These are phyloP conservation scores for Xylaria sp. DNA, from an alignment of 2,329 filamentous ascomycete genomes.

Conservation along the genomic window DNA sequence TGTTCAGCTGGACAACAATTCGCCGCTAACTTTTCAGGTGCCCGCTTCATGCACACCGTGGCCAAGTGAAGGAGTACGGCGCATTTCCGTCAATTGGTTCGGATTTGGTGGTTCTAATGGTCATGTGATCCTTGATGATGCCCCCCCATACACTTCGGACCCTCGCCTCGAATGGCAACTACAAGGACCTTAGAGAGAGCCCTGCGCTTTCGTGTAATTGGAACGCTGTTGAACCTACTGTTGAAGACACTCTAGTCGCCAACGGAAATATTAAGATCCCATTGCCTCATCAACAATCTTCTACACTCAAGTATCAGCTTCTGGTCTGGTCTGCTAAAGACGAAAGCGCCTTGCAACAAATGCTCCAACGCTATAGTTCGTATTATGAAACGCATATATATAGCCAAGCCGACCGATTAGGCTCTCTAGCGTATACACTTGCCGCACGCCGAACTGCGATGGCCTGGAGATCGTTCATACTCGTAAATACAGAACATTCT, in stretches of 20 bases:
- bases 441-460: conserved; percentile 38
- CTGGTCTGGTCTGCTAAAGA: neutral
- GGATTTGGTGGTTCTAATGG: conserved; percentile 43
- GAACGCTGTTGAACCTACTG: too few species aligned
- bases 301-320: too few species aligned
- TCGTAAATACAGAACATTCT: neutral
- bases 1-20: too few species aligned
- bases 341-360: conserved; percentile 23
- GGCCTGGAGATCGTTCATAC: conserved; percentile 39
- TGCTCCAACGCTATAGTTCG: conserved; percentile 27
- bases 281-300: too few species aligned
- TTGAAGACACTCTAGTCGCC: too few species aligned
- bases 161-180: neutral
- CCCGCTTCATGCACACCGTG: neutral
- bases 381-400: conserved; percentile 29
- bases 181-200: too few species aligned
- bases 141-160: too few species aligned
- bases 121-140: conserved; percentile 36
- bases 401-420: conserved; percentile 7
- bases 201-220: too few species aligned
- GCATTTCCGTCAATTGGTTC: conserved; percentile 42
- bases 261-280: too few species aligned
- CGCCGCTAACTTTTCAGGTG: neutral
- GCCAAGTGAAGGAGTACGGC: neutral
- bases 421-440: conserved; percentile 40